Base-by-base conservation (phyloP, 768 basidiomycete genomes). In the Mycena pura region DNA sequence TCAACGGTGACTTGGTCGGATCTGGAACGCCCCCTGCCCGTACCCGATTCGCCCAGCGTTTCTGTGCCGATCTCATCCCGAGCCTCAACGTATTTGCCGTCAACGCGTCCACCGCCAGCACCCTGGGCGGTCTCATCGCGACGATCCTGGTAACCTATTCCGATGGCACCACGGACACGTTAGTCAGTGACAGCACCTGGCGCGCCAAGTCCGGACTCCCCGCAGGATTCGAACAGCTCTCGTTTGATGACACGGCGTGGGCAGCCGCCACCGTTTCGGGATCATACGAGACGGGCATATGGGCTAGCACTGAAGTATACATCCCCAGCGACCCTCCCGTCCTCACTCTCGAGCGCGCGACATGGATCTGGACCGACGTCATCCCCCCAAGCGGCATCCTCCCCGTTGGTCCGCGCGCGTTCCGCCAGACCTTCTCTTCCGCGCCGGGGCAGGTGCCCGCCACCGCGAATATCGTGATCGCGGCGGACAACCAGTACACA, bases 201-300 rank as follows among this genome's bases (percentile, higher is more conserved):
- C 45, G 44, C n/a, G 44, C 38, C 5, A 46, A 39, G 6, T 19
- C 14, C 6, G 27, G 31, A 5, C 41, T 49, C 7, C 45, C 56
- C 17, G 21, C 15, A 5, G 56, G 56, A 15, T 57, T 38, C n/a
- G 56, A 36, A 14, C 6, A 40, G 9, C 46, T 47, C 32, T 24
- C 34, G 11, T 57, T 57, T 19, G 56, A 57, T n/a, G 56, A 57
- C 45, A 57, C 56, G 5, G 36, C 45, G 17, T 57, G 45, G 56
- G 15, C 40, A 6, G 22, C 25, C 4, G 53, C 39, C 27, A 43
- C 24, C 6, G 53, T 54, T 40, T 15, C 15, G 13, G 53, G 36
- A 3, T 17, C 21, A 3, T 44, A 24, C 27, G 53, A 41, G 24
- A 24, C 8, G 22, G 53, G 13, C 24, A 9, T 40, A 4, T 40